These are phyloP conservation scores for Nothophytophthora sp. DNA, from an alignment of 352 stramenopile species.

Conservation along the genomic window DNA sequence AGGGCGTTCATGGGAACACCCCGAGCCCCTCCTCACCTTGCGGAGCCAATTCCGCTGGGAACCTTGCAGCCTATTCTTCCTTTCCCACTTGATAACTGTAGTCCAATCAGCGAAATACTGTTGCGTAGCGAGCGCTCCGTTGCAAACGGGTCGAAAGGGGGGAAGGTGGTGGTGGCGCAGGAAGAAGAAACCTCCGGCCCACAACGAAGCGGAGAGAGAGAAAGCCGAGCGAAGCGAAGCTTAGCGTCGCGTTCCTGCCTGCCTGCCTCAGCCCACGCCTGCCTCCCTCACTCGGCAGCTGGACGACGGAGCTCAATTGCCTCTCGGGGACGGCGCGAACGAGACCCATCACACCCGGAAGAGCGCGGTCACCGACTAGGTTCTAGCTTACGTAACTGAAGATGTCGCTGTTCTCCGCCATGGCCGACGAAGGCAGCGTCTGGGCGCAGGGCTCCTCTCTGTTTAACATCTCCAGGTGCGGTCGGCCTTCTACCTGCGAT, in stretches of 20 bases:
- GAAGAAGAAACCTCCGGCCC: constrained; percentile 35
- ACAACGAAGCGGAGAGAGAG: constrained; percentile 17
- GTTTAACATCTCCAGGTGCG: constrained; percentile 87
- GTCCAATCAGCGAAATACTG: not conserved
- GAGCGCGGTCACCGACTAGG: constrained; percentile 5
- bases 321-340: no score
- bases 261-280: no score
- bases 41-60: constrained; percentile 4
- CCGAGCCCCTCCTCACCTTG: constrained; percentile 19
- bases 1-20: not conserved
- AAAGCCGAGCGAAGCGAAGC: constrained; percentile 2
- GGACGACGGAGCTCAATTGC: no score
- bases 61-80: constrained; percentile 2
- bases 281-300: no score
- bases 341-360: no score
- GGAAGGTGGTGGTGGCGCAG: constrained; percentile 20
- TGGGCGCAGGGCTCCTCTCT: constrained; percentile 85
- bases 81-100: not conserved
- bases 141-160: constrained; percentile 30
- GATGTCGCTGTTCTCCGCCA: constrained; percentile 89
- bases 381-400: no score
- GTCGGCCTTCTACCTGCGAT: not conserved
- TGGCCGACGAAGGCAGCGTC: constrained; percentile 78
- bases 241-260: no score
- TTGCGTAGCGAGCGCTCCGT: not conserved